These are phyloP conservation scores for Purpureocillium takamizusanense DNA, from an alignment of 2,329 filamentous ascomycete species.

Conservation along the genomic window DNA sequence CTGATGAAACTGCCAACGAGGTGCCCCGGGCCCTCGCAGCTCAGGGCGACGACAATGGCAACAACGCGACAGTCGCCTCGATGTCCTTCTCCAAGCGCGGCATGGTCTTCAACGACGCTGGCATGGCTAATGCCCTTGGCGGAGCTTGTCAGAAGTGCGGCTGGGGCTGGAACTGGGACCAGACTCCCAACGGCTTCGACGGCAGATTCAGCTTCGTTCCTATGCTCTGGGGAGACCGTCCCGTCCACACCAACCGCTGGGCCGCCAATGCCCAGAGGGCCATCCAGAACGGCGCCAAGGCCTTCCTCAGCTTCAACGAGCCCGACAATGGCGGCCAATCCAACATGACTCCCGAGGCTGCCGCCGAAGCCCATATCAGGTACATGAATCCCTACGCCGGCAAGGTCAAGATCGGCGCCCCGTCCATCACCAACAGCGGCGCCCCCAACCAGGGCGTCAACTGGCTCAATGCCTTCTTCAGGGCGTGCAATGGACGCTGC, in stretches of 20 bases:
- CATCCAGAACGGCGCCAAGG: conserved; percentile 43
- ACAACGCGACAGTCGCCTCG: conserved; percentile 9
- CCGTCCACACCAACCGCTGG: conserved; percentile 41
- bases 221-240: conserved; percentile 51
- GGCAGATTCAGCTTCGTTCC: conserved; percentile 51
- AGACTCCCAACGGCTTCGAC: conserved; percentile 30
- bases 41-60: neutral
- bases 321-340: conserved; percentile 53
- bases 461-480: conserved; percentile 47
- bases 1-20: no score
- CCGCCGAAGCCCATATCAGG: conserved; percentile 43
- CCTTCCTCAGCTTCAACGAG: conserved; percentile 64
- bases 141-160: conserved; percentile 29
- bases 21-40: no score
- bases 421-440: conserved; percentile 53
- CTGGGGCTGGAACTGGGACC: conserved; percentile 65
- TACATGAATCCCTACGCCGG: conserved; percentile 47
- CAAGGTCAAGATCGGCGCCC: conserved; percentile 45
- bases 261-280: conserved; percentile 36
- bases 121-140: conserved; percentile 42
- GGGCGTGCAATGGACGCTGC: conserved; percentile 40
- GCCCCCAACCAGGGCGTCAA: conserved; percentile 38
- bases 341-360: conserved; percentile 42
- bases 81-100: conserved; percentile 45
- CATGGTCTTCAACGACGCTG: conserved; percentile 55